phyloP scores from a whole-genome alignment of 2,329 filamentous ascomycete genomes.

The Alternaria sp. region DNA sequence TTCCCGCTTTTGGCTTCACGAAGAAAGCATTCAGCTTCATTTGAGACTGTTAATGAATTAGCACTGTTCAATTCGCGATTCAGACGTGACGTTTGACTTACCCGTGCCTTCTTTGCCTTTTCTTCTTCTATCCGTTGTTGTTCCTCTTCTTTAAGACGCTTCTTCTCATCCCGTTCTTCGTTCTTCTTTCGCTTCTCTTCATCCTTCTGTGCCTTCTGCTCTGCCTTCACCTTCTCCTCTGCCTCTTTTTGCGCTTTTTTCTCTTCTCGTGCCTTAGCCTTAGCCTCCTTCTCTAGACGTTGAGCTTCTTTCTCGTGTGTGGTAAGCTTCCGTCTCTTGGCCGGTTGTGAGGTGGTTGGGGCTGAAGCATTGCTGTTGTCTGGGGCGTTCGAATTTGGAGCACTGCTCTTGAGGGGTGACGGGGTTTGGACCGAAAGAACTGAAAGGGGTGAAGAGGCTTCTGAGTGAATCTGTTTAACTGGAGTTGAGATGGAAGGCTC shows the following conservation, averaged over 20 bases:
- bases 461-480: constrained; percentile 34
- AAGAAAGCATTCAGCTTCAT: constrained; percentile 57
- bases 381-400: constrained; percentile 20
- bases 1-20: constrained; percentile 50
- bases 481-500: constrained; percentile 39
- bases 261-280: constrained; percentile 47
- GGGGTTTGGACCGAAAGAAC: constrained; percentile 45
- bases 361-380: constrained; percentile 21
- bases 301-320: constrained; percentile 53
- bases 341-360: constrained; percentile 36
- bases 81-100: constrained; percentile 36
- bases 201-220: constrained; percentile 47
- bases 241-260: constrained; percentile 47
- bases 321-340: constrained; percentile 56
- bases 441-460: constrained; percentile 42
- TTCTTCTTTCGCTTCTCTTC: constrained; percentile 49
- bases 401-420: constrained; percentile 34
- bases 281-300: constrained; percentile 50
- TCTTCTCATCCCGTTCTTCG: constrained; percentile 51
- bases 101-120: constrained; percentile 50
- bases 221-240: constrained; percentile 47
- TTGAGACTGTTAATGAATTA: constrained; percentile 47
- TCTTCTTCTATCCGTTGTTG: constrained; percentile 56
- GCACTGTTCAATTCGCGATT: constrained; percentile 5
- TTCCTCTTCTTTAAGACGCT: constrained; percentile 55